phyloP scores from a whole-genome alignment of 306 rosid species.

The Cucurbita argyrosperma region DNA sequence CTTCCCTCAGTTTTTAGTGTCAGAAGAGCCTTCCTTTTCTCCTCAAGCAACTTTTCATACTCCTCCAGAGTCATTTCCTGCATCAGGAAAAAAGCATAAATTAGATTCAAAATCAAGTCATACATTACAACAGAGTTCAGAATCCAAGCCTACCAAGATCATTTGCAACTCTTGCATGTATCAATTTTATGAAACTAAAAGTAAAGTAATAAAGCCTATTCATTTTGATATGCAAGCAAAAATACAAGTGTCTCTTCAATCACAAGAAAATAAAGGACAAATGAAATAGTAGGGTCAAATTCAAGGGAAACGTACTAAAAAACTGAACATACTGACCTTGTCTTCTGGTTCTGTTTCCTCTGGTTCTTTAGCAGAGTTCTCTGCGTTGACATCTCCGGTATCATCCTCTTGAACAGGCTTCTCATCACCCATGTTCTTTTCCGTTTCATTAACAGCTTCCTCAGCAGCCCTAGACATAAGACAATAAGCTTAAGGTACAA shows the following conservation, averaged over 20 bases:
- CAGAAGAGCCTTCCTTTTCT: constrained; percentile 67
- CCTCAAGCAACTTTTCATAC: constrained; percentile 76
- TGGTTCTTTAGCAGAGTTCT: constrained; percentile 33
- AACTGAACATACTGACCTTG: constrained; percentile 27
- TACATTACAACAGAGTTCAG: background rate
- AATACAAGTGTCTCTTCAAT: background rate
- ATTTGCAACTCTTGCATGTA: background rate
- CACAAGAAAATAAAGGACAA: background rate
- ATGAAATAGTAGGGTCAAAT: background rate
- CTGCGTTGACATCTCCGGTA: constrained; percentile 38
- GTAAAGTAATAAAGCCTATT: background rate
- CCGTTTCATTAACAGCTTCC: constrained; percentile 45
- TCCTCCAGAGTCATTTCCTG: constrained; percentile 98
- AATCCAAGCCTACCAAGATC: background rate
- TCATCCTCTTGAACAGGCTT: constrained; percentile 57
- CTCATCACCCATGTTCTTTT: constrained; percentile 52
- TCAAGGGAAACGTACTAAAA: background rate
- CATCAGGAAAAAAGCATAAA: background rate
- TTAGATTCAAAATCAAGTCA: background rate
- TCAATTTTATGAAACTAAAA: background rate
- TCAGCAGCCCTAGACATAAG: constrained; percentile 38
- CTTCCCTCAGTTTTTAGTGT: constrained; percentile 63
- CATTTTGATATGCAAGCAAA: background rate
- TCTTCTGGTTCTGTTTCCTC: constrained; percentile 83
- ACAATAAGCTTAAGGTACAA: background rate